Base-by-base conservation (phyloP, 2,329 filamentous ascomycete genomes). In the Domatiomyces globalis region DNA sequence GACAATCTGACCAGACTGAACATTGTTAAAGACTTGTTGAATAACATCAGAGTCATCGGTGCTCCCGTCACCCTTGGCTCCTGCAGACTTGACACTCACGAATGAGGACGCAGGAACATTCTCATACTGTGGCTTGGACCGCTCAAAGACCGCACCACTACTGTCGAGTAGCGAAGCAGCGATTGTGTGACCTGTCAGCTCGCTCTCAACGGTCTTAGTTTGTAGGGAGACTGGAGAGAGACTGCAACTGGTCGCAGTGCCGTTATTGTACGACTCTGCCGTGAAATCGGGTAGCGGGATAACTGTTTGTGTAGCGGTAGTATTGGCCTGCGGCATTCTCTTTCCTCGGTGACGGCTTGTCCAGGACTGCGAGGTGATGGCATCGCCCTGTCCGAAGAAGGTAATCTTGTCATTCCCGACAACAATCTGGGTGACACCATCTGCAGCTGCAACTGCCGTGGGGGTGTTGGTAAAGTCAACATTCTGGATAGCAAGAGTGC, bases 51-150 rank as follows among this genome's bases (percentile, higher is more conserved):
- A 95, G 63, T 96, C 92, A 61, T 96, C 90, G 0, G 87, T 86
- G 22, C 71, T 67, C 49, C 90, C 92, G 62, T 98, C 90, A 62
- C 92, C 92, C 70, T 81, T 86, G 62, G 87, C 89, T 53, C 92
- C 90, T 48, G 77, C 75, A 46, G 79, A 73, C 71, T 90, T 94
- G 71, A 92, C 84, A 59, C 85, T 90, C 61, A 94, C 70, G 63
- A 98, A 95, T 33, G 77, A 77, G 54, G 73, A 76, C n/a, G 74
- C 77, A 2, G 80, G 68, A 2, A 86, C 69, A 43, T 72, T 71
- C 63, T 85, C 79, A 65, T 96, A 98, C 66, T 95, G 86, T 12
- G 92, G 92, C 76, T 92, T 94, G 66, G 81, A 84, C 59, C 85
- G 84, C 57, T 87, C 84, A 65, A 89, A 88, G 61, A 95, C 73